Evolutionary conservation across 768 basidiomycete species (phyloP), one percentile per base, ranked within the genome.

Genomic region (Asterophora parasitica): DNA sequence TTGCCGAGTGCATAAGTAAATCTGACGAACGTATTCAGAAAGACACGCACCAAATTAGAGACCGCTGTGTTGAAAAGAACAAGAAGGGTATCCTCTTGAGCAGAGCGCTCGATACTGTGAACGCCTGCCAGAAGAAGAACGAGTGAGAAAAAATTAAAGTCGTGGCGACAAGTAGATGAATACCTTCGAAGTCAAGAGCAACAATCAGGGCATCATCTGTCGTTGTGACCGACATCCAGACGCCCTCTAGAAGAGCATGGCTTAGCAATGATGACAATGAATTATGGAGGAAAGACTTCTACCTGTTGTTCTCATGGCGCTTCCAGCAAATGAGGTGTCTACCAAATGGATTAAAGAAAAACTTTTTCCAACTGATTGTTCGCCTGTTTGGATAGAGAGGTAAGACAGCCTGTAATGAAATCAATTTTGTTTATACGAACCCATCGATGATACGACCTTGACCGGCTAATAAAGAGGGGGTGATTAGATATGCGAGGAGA

Each of bases 201-300:
- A 83, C 79, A 8, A 83, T 64, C 8, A 83, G 55, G 0, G 61
- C 61, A 17, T 79, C 74, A 39, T 74, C 65, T 0, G 81, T 82
- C 0, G 82, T 82, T 1, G 81, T 81, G 7, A 79, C 77, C 0
- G 81, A 82, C 74, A 83, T 76, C 82, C 81, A 83, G 2, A 82
- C 78, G 4, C 81, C 81, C 64, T 81, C 78, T 57, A 56, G 27
- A 41, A 42, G 38, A 7, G 13, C 35, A 37, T 17, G 30, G 39
- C 23, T 10, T 19, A 49, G 34, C 41, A 7, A 33, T 46, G 44
- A 20, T 16, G 8, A 6, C 20, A 4, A 40, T 13, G 23, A 17
- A 37, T 31, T 19, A 5, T 6, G 19, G 19, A 30, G 13, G 13
- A 11, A 7, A 20, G 11, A n/a, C 0, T 49, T 55, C 17, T 41